These are phyloP conservation scores for Pistacia vera DNA, from an alignment of 345 rosid genomes.

Conservation along the genomic window DNA sequence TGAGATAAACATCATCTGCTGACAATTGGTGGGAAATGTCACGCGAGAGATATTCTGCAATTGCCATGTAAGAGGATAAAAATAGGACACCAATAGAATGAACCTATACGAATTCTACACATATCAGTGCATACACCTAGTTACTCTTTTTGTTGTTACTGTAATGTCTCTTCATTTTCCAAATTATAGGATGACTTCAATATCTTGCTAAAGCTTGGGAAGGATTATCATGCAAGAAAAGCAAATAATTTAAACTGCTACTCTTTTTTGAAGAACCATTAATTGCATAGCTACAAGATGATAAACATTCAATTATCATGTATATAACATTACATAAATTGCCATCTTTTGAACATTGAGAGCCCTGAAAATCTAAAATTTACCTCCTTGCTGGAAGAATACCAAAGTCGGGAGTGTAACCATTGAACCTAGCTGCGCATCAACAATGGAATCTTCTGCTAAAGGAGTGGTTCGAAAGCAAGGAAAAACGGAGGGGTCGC, in stretches of 20 bases:
- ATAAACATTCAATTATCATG: too few species aligned
- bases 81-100: neutral
- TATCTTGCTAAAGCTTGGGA: too few species aligned
- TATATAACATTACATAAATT: too few species aligned
- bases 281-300: constrained; percentile 18
- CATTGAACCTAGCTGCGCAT: constrained; percentile 46
- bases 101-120: too few species aligned
- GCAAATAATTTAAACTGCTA: too few species aligned
- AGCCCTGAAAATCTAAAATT: constrained; percentile 42
- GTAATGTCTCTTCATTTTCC: too few species aligned
- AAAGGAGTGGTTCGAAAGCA: constrained; percentile 36
- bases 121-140: too few species aligned
- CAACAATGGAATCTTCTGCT: constrained; percentile 51
- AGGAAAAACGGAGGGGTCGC: constrained; percentile 58
- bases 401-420: constrained; percentile 41
- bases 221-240: too few species aligned
- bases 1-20: constrained; percentile 35
- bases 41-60: constrained; percentile 31
- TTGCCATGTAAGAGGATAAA: constrained; percentile 21
- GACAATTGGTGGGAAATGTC: constrained; percentile 31
- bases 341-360: neutral
- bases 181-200: too few species aligned
- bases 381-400: constrained; percentile 30
- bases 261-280: too few species aligned
- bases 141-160: too few species aligned